Conservation (phyloP, 148 eudicot genomes). For the Tetragonia tetragonoides region DNA sequence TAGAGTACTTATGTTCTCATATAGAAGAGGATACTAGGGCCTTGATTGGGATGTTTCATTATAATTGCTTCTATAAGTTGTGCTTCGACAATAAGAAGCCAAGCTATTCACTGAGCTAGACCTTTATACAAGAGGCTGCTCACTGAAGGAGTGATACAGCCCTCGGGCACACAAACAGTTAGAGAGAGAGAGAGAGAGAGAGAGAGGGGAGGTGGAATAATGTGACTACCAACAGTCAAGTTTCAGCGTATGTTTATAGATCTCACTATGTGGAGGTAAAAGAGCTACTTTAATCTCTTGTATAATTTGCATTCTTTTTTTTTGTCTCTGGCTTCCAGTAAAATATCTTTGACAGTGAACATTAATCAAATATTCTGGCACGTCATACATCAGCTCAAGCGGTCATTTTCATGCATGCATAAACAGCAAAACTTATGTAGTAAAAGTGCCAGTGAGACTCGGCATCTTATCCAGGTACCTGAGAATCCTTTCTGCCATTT, state of each 20-base stretch:
- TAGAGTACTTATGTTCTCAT: background rate
- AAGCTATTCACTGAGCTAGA: background rate
- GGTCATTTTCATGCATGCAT: background rate
- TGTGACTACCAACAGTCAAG: background rate
- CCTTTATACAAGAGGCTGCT: background rate
- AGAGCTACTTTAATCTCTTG: background rate
- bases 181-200: background rate
- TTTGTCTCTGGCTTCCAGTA: background rate
- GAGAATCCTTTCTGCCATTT: slow-evolving; percentile 77
- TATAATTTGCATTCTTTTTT: background rate
- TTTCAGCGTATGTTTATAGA: background rate
- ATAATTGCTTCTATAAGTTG: background rate
- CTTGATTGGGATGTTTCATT: background rate
- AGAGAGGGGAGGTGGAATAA: background rate
- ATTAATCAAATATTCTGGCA: background rate
- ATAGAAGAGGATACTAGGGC: background rate
- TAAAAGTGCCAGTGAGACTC: slow-evolving; percentile 39
- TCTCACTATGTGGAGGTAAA: background rate
- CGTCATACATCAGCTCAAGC: background rate
- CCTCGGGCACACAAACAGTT: background rate
- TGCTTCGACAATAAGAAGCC: background rate
- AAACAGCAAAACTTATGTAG: slow-evolving; percentile 24
- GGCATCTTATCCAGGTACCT: slow-evolving; percentile 66
- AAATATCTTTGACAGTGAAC: background rate
- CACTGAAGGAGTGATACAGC: background rate